Evolutionary conservation across 2,329 filamentous ascomycete species (phyloP), one percentile per base, ranked within the genome.

Genomic region (Setomelanomma holmii): DNA sequence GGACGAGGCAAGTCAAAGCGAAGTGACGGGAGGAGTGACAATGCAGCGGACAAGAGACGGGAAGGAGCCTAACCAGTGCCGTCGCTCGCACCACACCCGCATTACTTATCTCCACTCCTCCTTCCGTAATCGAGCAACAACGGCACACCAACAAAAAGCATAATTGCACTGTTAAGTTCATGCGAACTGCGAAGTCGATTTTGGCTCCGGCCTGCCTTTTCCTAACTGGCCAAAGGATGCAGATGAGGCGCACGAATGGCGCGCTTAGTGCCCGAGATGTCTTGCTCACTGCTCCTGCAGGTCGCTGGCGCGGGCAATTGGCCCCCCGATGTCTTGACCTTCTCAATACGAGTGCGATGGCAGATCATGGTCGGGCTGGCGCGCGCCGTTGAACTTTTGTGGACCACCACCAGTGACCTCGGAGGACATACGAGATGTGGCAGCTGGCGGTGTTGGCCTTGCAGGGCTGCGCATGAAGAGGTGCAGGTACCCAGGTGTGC

Each of bases 221-320:
- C 49, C 53, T 47, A 40, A 51, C 49, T 57, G 53, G 58, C 60
- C 45, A 57, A 55, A 67, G 69, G 63, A 70, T 66, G 56, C 58
- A 56, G 64, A 64, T 53, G 54, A 47, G 44, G 48, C 27, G 43
- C 44, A 51, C 40, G 49, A n/a, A 61, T 43, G 64, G 68, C 67
- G 69, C 51, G 61, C 51, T 60, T 70, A 69, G 67, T 62, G 65
- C 64, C 64, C 63, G 64, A 57, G 40, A 40, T 45, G 51, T 49
- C 54, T 54, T 51, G 40, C 53, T 49, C 56, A 53, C 51, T 54
- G 45, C 47, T 60, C 34, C 46, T 52, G 55, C 57, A 49, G 17
- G 40, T 45, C 47, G 34, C 46, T 53, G 46, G 40, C 16, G 50
- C 55, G 45, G 34, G 36, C 45, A 45, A 56, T 53, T 19, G 30